Base-by-base conservation (phyloP, 176 grass and related monocot genomes). In the Ampelocalamus luodianensis region DNA sequence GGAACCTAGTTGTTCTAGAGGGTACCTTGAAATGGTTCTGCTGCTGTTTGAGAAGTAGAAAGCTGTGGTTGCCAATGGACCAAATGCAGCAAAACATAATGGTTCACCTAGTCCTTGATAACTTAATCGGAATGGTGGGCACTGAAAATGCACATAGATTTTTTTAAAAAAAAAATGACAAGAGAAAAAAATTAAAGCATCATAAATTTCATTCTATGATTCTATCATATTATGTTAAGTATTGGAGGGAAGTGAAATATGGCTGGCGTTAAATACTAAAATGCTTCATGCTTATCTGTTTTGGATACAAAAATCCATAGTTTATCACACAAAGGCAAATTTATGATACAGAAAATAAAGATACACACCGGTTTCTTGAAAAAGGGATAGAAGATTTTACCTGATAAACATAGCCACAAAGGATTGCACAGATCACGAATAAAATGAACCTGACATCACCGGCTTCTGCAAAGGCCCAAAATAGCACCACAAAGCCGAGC, bases 381-480 rank as follows among this genome's bases (percentile, higher is more conserved):
- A 77, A 63, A 46, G 1, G 53, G 80, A 36, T 49, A 65, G 2
- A 9, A 38, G 8, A 71, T 37, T 22, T 63, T 83, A 98, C 96
- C 93, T 98, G 93, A 80, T 98, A 98, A 85, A 93, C 83, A 74
- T 93, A 95, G 55, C 93, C 96, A 69, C 96, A 98, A 15, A 93
- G 79, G 65, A 98, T 92, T 68, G 96, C 96, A 85, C 37, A 92
- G 42, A 81, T 80, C 64, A 98, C 84, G 69, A 95, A 79, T 48
- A 92, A 62, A 65, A 98, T 89, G 51, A 95, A 98, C 39, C 93
- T 87, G 27, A 83, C 63, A 18, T 95, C 93, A 61, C 86, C 38
- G 6, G 93, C 87, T 87, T 98, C 83, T 24, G 82, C 43, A 82
- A 86, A 94, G 53, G 91, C 85, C 96, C 91, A 95, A 60, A 95